Evolutionary conservation across 1,139 yeast genomes (phyloP).

Genomic region (Yamadazyma mexicana): DNA sequence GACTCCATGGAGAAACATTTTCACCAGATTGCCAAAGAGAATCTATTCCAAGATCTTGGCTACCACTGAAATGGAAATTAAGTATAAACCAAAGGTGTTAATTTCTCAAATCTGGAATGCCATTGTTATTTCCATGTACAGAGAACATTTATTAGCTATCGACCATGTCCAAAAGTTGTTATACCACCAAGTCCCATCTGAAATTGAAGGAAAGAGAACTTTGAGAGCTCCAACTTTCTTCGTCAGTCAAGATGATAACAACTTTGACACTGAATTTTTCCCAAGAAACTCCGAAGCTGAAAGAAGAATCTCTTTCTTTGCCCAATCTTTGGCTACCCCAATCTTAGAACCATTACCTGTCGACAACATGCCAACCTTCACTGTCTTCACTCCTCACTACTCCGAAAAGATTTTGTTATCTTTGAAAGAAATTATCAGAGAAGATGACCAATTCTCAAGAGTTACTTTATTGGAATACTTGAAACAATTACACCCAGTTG

Average conservation of each 20-base stretch:
- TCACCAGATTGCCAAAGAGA: slow-evolving; percentile 97
- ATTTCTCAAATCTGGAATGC: slow-evolving; percentile 99
- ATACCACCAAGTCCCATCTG: slow-evolving; percentile 97
- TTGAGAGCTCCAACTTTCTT: slow-evolving; percentile 98
- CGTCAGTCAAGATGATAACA: slow-evolving; percentile 96
- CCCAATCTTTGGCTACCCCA: slow-evolving; percentile 97
- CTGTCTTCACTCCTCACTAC: slow-evolving; percentile 97
- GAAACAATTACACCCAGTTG: slow-evolving; percentile 97
- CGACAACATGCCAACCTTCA: slow-evolving; percentile 98
- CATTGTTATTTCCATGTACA: slow-evolving; percentile 95
- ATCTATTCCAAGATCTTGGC: slow-evolving; percentile 96
- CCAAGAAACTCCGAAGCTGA: slow-evolving; percentile 97
- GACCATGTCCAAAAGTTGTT: slow-evolving; percentile 97
- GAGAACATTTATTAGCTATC: slow-evolving; percentile 95
- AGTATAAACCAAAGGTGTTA: slow-evolving; percentile 96
- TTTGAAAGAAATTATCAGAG: slow-evolving; percentile 95
- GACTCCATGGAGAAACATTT: slow-evolving; percentile 99
- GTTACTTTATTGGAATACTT: slow-evolving; percentile 94
- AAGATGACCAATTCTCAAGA: slow-evolving; percentile 97
- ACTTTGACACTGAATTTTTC: slow-evolving; percentile 92
- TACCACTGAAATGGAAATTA: slow-evolving; percentile 98
- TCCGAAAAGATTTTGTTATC: slow-evolving; percentile 94
- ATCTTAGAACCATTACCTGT: slow-evolving; percentile 98
- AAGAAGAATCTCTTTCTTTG: slow-evolving; percentile 98
- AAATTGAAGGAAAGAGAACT: slow-evolving; percentile 96